Conservation (phyloP, 768 basidiomycete genomes). For the Russula griseocarnosa region DNA sequence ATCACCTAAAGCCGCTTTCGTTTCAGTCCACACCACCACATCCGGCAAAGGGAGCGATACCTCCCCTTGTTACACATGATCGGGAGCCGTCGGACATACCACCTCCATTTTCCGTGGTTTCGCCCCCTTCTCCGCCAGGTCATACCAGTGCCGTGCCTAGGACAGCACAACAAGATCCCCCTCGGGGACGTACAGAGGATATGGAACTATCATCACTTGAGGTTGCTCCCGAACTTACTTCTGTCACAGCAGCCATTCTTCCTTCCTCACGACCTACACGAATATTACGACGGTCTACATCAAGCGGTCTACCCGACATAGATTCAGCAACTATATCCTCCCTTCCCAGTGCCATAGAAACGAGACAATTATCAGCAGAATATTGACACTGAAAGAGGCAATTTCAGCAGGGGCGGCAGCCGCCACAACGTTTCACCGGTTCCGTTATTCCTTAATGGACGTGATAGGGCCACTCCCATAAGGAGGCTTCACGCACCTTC, state of each 20-base stretch:
- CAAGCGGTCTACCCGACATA: background rate
- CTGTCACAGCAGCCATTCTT: background rate
- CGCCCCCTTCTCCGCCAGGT: slow-evolving; percentile 32
- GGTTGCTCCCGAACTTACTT: background rate
- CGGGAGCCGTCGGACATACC: slow-evolving; percentile 29
- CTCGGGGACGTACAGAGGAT: background rate
- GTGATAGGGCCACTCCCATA: too few species aligned
- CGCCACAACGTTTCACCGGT: background rate
- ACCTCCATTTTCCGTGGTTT: slow-evolving; percentile 32
- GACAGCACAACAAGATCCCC: background rate
- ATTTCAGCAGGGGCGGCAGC: background rate
- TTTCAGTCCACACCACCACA: slow-evolving; percentile 11
- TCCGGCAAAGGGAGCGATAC: slow-evolving; percentile 10
- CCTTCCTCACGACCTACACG: background rate
- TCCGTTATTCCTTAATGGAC: background rate
- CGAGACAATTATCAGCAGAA: background rate
- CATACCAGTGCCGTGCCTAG: slow-evolving; percentile 26
- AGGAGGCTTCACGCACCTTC: background rate
- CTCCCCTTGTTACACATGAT: slow-evolving; percentile 20
- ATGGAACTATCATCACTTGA: background rate
- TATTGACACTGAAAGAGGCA: background rate
- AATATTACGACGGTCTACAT: background rate
- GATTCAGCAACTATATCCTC: background rate
- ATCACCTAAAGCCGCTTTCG: slow-evolving; percentile 29
- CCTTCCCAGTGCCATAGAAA: background rate